Evolutionary conservation across 352 stramenopile species (phyloP).

Genomic region (Pythium volutum): DNA sequence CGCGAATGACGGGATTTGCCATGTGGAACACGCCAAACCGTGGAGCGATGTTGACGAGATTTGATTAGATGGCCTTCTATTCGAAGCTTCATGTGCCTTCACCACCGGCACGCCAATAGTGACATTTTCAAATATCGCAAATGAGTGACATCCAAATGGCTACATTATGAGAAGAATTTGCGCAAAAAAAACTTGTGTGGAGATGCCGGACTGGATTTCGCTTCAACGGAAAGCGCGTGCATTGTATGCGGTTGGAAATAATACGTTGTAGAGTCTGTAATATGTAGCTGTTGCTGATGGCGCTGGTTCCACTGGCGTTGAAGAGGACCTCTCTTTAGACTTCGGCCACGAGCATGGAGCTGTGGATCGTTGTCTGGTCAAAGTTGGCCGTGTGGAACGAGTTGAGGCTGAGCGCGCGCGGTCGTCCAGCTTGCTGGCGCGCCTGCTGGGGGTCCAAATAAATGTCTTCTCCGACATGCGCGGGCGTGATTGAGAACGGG

Average conservation of each 20-base stretch:
- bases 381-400: constrained; percentile 84
- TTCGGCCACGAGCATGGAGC: constrained; percentile 25
- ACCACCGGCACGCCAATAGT: no score
- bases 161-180: background rate
- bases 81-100: constrained; percentile 10
- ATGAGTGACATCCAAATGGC: background rate
- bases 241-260: no score
- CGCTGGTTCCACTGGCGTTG: no score
- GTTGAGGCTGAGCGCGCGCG: constrained; percentile 56
- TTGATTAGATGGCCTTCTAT: background rate
- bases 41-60: no score
- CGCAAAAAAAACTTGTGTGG: no score
- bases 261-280: no score
- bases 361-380: constrained; percentile 47
- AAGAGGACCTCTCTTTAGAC: background rate
- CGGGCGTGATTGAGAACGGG: constrained; percentile 42
- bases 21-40: background rate
- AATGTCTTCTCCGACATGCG: constrained; percentile 28
- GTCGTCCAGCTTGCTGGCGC: background rate
- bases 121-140: background rate
- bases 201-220: no score
- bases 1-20: no score
- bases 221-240: no score
- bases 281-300: no score
- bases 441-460: background rate